Evolutionary conservation across 192 early-diverging fungal species (phyloP).

Genomic region (Coemansia sp.): DNA sequence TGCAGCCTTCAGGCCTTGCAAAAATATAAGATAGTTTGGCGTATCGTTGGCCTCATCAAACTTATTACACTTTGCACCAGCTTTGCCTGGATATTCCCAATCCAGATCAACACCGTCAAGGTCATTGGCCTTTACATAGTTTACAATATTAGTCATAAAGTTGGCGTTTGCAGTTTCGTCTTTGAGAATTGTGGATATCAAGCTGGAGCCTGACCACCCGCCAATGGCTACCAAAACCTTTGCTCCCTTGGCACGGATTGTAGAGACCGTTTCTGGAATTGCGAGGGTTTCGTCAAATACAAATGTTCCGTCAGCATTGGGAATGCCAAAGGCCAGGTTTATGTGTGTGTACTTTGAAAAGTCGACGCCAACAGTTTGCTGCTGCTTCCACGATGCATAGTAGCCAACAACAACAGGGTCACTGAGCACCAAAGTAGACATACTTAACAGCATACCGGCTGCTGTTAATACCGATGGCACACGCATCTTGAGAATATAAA

Average conservation of each 20-base stretch:
- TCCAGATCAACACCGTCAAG: slow-evolving; percentile 70
- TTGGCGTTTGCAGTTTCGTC: slow-evolving; percentile 42
- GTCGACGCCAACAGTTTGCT: slow-evolving; percentile 22
- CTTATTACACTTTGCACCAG: slow-evolving; percentile 40
- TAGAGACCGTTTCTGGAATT: slow-evolving; percentile 48
- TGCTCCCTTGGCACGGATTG: slow-evolving; percentile 55
- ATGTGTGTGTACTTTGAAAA: slow-evolving; percentile 64
- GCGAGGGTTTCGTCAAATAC: slow-evolving; percentile 31
- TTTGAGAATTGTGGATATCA: slow-evolving; percentile 60
- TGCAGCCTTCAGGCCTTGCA: slow-evolving; percentile 55
- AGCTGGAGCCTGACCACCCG: slow-evolving; percentile 73
- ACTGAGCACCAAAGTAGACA: neutral
- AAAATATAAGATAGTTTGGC: slow-evolving; percentile 61
- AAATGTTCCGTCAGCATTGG: slow-evolving; percentile 42
- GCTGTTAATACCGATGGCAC: neutral
- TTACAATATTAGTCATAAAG: slow-evolving; percentile 62
- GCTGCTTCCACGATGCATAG: slow-evolving; percentile 42
- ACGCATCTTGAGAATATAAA: neutral
- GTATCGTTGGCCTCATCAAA: slow-evolving; percentile 61
- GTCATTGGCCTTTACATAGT: slow-evolving; percentile 54
- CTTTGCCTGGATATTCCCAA: slow-evolving; percentile 67
- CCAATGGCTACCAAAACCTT: slow-evolving; percentile 68
- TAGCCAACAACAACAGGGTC: slow-evolving; percentile 36
- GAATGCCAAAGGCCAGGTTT: slow-evolving; percentile 64
- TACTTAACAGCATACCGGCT: slow-evolving; percentile 1